Evolutionary conservation across 1,284 basidiomycete genomes (phyloP).

Genomic region (Cystobasidiaceae sp.): DNA sequence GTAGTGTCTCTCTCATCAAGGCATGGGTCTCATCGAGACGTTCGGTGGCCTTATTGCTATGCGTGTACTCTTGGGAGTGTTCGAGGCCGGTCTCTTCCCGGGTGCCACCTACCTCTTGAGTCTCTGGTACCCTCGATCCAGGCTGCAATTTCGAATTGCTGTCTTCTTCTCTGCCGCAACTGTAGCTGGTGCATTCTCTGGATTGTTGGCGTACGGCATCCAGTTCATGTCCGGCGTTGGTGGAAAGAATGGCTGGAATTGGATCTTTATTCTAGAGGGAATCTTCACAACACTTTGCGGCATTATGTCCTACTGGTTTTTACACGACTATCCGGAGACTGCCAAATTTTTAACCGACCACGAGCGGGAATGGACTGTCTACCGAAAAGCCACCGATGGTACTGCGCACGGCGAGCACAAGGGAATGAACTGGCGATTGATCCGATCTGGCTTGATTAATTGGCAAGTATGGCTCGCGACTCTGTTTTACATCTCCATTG

Average conservation of each 20-base stretch:
- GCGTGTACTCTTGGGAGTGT: constrained; percentile 42
- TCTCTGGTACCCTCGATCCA: constrained; percentile 53
- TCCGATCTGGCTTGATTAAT: constrained; percentile 56
- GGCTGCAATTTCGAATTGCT: constrained; percentile 59
- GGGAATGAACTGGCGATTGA: constrained; percentile 43
- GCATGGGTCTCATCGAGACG: constrained; percentile 59
- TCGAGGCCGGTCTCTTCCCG: constrained; percentile 36
- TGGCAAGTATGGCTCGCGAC: constrained; percentile 64
- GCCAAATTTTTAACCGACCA: constrained; percentile 67
- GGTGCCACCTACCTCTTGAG: constrained; percentile 30
- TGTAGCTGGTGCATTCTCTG: constrained; percentile 42
- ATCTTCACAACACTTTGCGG: constrained; percentile 30
- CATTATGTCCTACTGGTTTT: constrained; percentile 26
- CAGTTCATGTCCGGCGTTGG: constrained; percentile 51
- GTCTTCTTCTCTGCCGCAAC: constrained; percentile 56
- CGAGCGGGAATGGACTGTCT: constrained; percentile 61
- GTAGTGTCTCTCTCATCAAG: too few species aligned
- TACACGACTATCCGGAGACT: constrained; percentile 60
- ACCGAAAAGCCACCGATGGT: constrained; percentile 55
- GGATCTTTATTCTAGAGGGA: constrained; percentile 50
- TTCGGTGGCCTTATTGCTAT: constrained; percentile 38
- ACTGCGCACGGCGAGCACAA: constrained; percentile 35
- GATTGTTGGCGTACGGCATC: constrained; percentile 51
- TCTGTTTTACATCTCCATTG: constrained; percentile 59
- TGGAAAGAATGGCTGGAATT: constrained; percentile 51